Conservation (phyloP, 2,329 filamentous ascomycete genomes). For the Ascochyta fabae region DNA sequence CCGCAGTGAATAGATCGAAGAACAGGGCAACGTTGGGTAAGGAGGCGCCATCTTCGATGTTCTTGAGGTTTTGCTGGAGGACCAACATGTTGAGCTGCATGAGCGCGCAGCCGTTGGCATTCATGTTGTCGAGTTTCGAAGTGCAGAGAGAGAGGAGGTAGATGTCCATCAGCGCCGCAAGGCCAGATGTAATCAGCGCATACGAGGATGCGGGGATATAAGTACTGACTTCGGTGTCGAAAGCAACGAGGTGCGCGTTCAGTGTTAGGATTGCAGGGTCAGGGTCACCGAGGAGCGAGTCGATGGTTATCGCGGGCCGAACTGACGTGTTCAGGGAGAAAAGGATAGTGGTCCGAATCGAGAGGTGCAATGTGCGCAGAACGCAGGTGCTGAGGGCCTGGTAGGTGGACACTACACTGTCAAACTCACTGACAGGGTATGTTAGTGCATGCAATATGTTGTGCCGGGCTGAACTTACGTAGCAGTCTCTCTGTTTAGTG, state of each 20-base stretch:
- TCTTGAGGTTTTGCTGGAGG: conserved; percentile 94
- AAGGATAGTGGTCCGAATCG: conserved; percentile 84
- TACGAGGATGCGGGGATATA: conserved; percentile 74
- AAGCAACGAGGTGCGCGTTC: conserved; percentile 82
- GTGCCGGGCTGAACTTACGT: conserved; percentile 59
- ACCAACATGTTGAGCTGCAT: conserved; percentile 95
- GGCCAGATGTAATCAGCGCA: conserved; percentile 75
- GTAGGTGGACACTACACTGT: conserved; percentile 83
- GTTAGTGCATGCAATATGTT: conserved; percentile 12
- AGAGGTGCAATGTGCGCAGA: conserved; percentile 85
- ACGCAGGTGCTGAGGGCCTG: conserved; percentile 79
- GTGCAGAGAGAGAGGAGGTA: conserved; percentile 72
- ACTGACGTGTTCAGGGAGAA: conserved; percentile 72
- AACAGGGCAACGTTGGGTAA: conserved; percentile 70
- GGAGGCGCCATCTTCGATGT: conserved; percentile 76
- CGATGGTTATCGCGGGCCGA: conserved; percentile 57
- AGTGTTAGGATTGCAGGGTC: conserved; percentile 82
- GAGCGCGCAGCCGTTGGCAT: conserved; percentile 78
- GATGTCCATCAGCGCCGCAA: conserved; percentile 78
- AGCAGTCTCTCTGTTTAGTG: conserved; percentile 84
- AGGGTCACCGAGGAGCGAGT: conserved; percentile 77
- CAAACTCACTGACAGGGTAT: conserved; percentile 69
- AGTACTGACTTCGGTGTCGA: conserved; percentile 79
- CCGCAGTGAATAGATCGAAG: conserved; percentile 71
- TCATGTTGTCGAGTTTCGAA: conserved; percentile 79